These are phyloP conservation scores for Chaetomiaceae sp. DNA, from an alignment of 2,329 filamentous ascomycete genomes.

Conservation along the genomic window DNA sequence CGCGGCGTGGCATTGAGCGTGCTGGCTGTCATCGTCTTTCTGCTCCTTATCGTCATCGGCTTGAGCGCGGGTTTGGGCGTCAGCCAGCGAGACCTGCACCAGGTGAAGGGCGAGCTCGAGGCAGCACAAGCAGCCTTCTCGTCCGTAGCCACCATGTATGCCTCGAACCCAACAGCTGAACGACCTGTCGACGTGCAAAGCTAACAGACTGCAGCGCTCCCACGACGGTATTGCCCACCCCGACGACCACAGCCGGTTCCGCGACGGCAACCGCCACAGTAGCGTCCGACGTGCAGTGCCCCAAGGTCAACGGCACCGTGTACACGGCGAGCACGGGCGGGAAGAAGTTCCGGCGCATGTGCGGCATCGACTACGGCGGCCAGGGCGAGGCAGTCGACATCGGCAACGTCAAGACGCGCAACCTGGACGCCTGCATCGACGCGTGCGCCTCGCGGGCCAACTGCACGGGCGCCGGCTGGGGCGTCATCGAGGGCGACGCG, in stretches of 20 bases:
- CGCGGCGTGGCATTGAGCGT: constrained; percentile 21
- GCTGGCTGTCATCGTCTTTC: constrained; percentile 19
- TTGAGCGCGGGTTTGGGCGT: constrained; percentile 30
- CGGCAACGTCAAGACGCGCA: constrained; percentile 35
- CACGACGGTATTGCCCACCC: not conserved
- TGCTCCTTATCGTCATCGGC: constrained; percentile 27
- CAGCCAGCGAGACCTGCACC: constrained; percentile 26
- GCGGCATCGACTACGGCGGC: constrained; percentile 29
- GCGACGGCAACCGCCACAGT: constrained; percentile 16
- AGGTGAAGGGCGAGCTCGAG: constrained; percentile 23
- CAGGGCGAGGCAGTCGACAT: constrained; percentile 30
- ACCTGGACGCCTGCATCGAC: constrained; percentile 42
- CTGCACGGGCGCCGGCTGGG: constrained; percentile 44
- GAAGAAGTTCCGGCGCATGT: constrained; percentile 26
- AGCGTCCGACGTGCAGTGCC: constrained; percentile 18
- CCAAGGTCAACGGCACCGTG: constrained; percentile 26
- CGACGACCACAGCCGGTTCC: constrained; percentile 4
- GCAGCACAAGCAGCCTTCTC: constrained; percentile 9
- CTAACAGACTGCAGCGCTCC: not conserved
- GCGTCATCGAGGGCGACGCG: constrained; percentile 38
- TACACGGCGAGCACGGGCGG: constrained; percentile 23
- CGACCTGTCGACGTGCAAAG: not conserved
- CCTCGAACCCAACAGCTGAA: no score
- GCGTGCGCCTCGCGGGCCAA: constrained; percentile 38
- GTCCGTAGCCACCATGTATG: not conserved